phyloP scores from a whole-genome alignment of 2,329 filamentous ascomycete genomes.

The Colletotrichum endophyticum region DNA sequence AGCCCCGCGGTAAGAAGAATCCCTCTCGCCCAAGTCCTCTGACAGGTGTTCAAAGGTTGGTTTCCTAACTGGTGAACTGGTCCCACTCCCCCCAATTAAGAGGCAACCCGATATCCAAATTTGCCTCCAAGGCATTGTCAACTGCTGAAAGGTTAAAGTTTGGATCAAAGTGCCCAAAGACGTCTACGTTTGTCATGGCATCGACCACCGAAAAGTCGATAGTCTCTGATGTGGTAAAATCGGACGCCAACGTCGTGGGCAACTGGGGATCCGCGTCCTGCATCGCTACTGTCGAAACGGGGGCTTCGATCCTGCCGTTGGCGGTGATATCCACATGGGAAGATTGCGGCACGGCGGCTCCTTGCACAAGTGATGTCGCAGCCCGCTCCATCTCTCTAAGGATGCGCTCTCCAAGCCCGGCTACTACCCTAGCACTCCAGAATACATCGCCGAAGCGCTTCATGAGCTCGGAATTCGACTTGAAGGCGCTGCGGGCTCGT shows the following conservation, averaged over 20 bases:
- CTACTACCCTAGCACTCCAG: slow-evolving; percentile 61
- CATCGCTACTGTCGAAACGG: neutral
- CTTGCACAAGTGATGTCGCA: slow-evolving; percentile 44
- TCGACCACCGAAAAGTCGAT: slow-evolving; percentile 49
- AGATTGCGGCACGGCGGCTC: neutral
- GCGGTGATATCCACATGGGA: neutral
- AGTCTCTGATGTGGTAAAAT: slow-evolving; percentile 24
- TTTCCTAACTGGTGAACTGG: slow-evolving; percentile 30
- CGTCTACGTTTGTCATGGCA: slow-evolving; percentile 52
- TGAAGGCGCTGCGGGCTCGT: slow-evolving; percentile 59
- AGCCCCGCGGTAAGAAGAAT: neutral
- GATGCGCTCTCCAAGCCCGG: slow-evolving; percentile 59
- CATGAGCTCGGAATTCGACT: slow-evolving; percentile 57
- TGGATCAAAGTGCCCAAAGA: slow-evolving; percentile 61
- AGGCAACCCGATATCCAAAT: slow-evolving; percentile 58
- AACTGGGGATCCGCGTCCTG: slow-evolving; percentile 14
- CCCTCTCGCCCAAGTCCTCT: neutral
- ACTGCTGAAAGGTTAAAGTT: slow-evolving; percentile 59
- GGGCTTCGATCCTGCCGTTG: neutral
- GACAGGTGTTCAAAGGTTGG: neutral
- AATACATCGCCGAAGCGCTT: slow-evolving; percentile 61
- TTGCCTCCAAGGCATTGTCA: slow-evolving; percentile 59
- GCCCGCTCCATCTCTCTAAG: slow-evolving; percentile 61
- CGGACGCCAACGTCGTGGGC: neutral
- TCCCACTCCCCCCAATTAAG: slow-evolving; percentile 56